Percentiles rank a stretch among this genome's conserved stretches.
Conservation (phyloP, 768 basidiomycete species). For the Clavulina sp. region DNA sequence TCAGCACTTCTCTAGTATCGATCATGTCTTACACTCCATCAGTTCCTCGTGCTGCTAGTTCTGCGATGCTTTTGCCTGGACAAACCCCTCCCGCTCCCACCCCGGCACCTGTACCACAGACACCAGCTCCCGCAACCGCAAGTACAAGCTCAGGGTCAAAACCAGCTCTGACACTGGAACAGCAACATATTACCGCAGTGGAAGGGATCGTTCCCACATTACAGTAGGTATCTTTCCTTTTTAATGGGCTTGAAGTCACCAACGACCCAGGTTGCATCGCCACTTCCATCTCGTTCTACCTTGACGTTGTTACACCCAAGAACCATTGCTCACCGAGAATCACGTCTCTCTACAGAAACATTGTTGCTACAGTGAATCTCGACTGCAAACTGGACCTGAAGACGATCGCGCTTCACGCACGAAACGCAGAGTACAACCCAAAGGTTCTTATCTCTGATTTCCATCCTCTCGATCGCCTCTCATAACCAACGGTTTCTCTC, state of each 20-base stretch:
- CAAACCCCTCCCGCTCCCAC: not conserved
- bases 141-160: not conserved
- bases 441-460: constrained; percentile 50
- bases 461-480: not conserved
- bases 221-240: constrained; percentile 32
- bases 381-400: constrained; percentile 94
- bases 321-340: not conserved
- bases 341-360: constrained; percentile 38
- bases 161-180: constrained; percentile 28
- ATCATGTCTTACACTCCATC: not conserved
- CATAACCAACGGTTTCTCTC: constrained; percentile 12
- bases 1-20: too few relatives aligned
- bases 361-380: constrained; percentile 96
- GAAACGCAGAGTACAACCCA: constrained; percentile 98
- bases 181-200: constrained; percentile 89
- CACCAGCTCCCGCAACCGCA: not conserved
- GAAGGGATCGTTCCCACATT: constrained; percentile 98
- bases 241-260: not conserved
- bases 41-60: not conserved
- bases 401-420: constrained; percentile 93
- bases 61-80: not conserved
- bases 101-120: not conserved
- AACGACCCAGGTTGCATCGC: constrained; percentile 1
- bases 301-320: constrained; percentile 1
- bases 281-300: not conserved